Evolutionary conservation across 106 monocot species (phyloP), one percentile per base, ranked within the genome.

Genomic region (Amphibolis antarctica): DNA sequence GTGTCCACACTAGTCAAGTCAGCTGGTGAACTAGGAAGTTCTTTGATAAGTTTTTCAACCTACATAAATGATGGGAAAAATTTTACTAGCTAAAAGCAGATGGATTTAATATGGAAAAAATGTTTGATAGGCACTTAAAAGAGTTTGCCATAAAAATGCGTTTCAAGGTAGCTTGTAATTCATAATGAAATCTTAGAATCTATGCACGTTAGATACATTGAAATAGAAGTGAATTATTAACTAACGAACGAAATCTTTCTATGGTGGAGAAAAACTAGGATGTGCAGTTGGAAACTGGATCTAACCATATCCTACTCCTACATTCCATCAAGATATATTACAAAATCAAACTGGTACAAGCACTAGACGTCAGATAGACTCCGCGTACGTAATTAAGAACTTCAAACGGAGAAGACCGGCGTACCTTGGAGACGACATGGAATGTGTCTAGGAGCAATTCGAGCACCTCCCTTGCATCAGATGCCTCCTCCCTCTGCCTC

Each of bases 1-100:
- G 48, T 18, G 15, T 84, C 80, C 22, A 48, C 12, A 52, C 43
- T 72, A 9, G 82, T 69, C 28, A 58, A 77, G 80, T 84, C 79
- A 53, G 75, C 53, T 47, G 81, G 72, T 22, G 78, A 62, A 50
- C 65, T 80, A 27, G 90, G 86, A 10, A 96, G 61, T 45, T 86
- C 89, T 66, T 86, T 86, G 62, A 90, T 86, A 42, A 96, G 84
- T 65, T 96, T 96, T 68, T 96, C 96, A 48, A 90, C 80, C 96
- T 94, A 71, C 43, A 69, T 14, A 79, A 64, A 44, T 15, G 45
- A 53, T 18, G 27, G 23, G 28, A 57, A 6, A 28, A 57, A 0
- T 4, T 57, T 57, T 26, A 21, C 12, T 26, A 12, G 24, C 13
- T 10, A 56, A 14, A 13, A 56, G 27, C 13, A 56, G 3, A 25